A percentile compares a stretch with the other conserved stretches of the same genome.
phyloP scores from a whole-genome alignment of 805 yeast species.

The Lachancea dasiensis region DNA sequence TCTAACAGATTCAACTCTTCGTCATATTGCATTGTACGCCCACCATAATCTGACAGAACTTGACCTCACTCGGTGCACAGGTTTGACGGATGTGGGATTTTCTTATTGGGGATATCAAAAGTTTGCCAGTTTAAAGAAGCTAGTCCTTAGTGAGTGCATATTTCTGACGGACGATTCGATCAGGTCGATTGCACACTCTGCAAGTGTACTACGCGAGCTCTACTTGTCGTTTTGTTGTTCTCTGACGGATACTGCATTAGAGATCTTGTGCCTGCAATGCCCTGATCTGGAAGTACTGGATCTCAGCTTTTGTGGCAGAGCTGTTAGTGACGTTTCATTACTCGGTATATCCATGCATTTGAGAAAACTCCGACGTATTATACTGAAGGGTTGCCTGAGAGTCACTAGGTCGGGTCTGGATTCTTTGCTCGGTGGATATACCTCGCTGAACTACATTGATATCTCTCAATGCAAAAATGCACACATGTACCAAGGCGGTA shows the following conservation, averaged over 20 bases:
- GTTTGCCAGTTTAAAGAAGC: constrained; percentile 46
- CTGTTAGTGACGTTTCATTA: constrained; percentile 67
- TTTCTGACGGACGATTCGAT: constrained; percentile 63
- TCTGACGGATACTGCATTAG: constrained; percentile 60
- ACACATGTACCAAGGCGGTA: constrained; percentile 54
- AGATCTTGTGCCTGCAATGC: constrained; percentile 62
- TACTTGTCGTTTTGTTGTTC: constrained; percentile 74
- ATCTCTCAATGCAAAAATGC: constrained; percentile 70
- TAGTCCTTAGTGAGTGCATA: constrained; percentile 66
- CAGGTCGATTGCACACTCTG: constrained; percentile 53
- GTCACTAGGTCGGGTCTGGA: constrained; percentile 77
- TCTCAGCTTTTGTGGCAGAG: constrained; percentile 71
- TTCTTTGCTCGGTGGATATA: constrained; percentile 51
- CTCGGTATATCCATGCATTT: constrained; percentile 54
- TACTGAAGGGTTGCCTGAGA: constrained; percentile 63
- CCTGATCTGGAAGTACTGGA: constrained; percentile 47
- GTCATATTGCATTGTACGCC: constrained; percentile 56
- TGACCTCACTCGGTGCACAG: constrained; percentile 68
- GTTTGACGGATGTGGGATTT: constrained; percentile 72
- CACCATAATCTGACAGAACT: constrained; percentile 47
- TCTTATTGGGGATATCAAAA: constrained; percentile 54
- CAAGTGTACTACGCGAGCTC: constrained; percentile 49
- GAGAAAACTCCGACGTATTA: constrained; percentile 41
- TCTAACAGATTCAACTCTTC: constrained; percentile 62
- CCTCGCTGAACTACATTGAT: constrained; percentile 47